A percentile compares a stretch with the other conserved stretches of the same genome.
These are phyloP conservation scores for Iris macrosiphon DNA, from an alignment of 106 monocot genomes.

Conservation along the genomic window DNA sequence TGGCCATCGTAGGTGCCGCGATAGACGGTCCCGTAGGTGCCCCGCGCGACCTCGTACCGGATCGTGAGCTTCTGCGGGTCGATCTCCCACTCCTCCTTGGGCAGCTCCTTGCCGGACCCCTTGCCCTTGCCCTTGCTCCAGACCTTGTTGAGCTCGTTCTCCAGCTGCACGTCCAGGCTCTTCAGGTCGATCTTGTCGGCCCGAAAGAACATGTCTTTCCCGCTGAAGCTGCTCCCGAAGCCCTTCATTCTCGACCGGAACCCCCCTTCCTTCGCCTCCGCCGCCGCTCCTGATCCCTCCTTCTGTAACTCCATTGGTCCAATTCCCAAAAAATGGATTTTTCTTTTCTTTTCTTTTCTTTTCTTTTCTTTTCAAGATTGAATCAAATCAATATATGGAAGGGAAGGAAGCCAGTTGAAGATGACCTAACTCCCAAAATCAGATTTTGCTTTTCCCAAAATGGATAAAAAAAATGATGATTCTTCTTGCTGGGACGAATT, in stretches of 20 bases:
- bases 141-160: constrained; percentile 57
- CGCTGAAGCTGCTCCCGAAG: constrained; percentile 36
- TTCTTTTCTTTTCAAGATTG: too few species aligned
- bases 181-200: constrained; percentile 91
- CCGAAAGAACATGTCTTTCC: constrained; percentile 60
- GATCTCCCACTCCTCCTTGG: constrained; percentile 79
- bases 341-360: too few species aligned
- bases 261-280: constrained; percentile 1
- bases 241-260: constrained; percentile 35
- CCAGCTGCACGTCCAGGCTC: constrained; percentile 70
- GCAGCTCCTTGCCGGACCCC: constrained; percentile 49
- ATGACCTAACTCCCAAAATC: too few species aligned
- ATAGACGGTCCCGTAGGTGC: constrained; percentile 79
- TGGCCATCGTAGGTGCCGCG: constrained; percentile 48
- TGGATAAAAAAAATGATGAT: too few species aligned
- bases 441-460: too few species aligned
- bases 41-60: constrained; percentile 48
- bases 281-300: constrained; percentile 2
- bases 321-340: too few species aligned
- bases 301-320: too few species aligned
- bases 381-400: too few species aligned
- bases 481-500: too few species aligned
- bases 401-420: too few species aligned
- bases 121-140: constrained; percentile 37
- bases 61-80: constrained; percentile 55